A percentile compares a stretch with the other conserved stretches of the same genome.
Evolutionary conservation across 2,329 filamentous ascomycete genomes (phyloP).

Genomic region (Ascochyta rabiei): DNA sequence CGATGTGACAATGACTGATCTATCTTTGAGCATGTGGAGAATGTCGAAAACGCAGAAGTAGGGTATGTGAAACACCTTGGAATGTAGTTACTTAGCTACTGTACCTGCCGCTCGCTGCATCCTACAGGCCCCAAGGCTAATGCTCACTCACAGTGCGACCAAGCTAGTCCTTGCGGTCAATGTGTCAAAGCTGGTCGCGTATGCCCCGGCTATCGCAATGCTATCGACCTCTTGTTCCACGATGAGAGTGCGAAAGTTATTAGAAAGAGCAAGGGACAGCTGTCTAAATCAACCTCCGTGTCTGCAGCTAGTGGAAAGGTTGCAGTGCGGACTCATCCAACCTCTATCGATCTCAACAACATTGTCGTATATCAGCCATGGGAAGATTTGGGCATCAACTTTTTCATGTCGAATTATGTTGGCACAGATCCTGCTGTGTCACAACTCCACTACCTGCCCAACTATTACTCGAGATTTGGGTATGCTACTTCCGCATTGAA

Average conservation of each 20-base stretch:
- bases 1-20: neutral
- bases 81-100: neutral
- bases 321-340: neutral
- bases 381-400: slow-evolving; percentile 34
- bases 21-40: slow-evolving; percentile 26
- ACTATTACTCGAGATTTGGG: slow-evolving; percentile 25
- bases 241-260: slow-evolving; percentile 33
- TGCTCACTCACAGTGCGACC: slow-evolving; percentile 30
- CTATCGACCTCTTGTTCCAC: slow-evolving; percentile 37
- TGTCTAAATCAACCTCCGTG: neutral
- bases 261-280: slow-evolving; percentile 20
- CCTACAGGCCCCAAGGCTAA: slow-evolving; percentile 6
- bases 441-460: slow-evolving; percentile 33
- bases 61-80: slow-evolving; percentile 22
- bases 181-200: slow-evolving; percentile 32
- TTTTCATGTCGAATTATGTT: slow-evolving; percentile 39
- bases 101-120: neutral
- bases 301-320: neutral
- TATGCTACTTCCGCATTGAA: slow-evolving; percentile 22
- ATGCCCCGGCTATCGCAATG: slow-evolving; percentile 38
- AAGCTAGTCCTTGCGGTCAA: slow-evolving; percentile 34
- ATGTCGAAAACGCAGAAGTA: slow-evolving; percentile 39
- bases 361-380: slow-evolving; percentile 32
- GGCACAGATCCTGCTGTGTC: slow-evolving; percentile 27
- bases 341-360: slow-evolving; percentile 18